Evolutionary conservation across 192 early-diverging fungal genomes (phyloP), one percentile per base, ranked within the genome.

Genomic region (Coemansia sp.): DNA sequence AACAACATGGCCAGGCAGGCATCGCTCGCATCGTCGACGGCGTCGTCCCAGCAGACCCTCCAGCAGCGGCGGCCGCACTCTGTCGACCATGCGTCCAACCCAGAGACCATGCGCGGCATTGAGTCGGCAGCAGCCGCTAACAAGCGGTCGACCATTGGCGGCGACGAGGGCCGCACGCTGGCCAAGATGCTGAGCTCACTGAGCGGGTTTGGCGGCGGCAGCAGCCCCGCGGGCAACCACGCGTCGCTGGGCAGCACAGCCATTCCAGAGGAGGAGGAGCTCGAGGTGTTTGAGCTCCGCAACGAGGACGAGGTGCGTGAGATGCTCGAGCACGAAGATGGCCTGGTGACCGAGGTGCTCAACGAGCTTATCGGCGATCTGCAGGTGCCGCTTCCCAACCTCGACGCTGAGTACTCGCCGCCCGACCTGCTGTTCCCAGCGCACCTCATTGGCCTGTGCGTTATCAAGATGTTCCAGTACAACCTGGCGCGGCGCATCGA

Each of bases 361-460:
- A 85, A 92, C 42, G 87, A 90, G 37, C 80, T 99, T 13, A 86
- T 99, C 39, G 87, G 83, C 57, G 86, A 86, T 59, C 73, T 97
- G 27, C 88, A 90, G 59, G 93, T 97, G 53, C 93, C 94, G 9
- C 75, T 92, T 27, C 92, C 91, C 43, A 58, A 91, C 86, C 23
- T 84, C 69, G 45, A 71, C 69, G 66, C 90, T 84, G 75, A 93
- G 94, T 67, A 72, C 50, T 65, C 63, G 60, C 76, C 64, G 30
- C 61, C 76, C 6, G 69, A 78, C 62, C 88, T 99, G 38, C 82
- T 97, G 66, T 97, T 94, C 87, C 94, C 95, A 0, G 90, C 97
- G 13, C 94, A 97, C 48, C 68, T 92, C 26, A 94, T 97, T 46
- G 90, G 93, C 26, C 74, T 86, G 50, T 79, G 81, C 69, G 83